Conservation (phyloP, 2,329 filamentous ascomycete genomes). For the Aspergillus glaucus region DNA sequence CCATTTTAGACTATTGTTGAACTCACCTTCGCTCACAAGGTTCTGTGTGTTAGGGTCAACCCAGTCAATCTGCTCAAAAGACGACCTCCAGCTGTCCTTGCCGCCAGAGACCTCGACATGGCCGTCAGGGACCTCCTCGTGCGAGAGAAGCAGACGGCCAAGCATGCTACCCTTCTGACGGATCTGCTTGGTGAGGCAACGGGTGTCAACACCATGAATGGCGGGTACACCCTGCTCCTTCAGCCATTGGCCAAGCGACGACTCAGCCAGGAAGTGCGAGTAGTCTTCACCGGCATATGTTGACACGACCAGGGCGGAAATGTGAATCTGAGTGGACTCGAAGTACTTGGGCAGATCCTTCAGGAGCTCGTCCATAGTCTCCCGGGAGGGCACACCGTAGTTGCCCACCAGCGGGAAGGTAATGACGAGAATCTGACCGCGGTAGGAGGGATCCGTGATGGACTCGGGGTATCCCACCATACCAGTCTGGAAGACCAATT, state of each 20-base stretch:
- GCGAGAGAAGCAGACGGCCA: conserved; percentile 76
- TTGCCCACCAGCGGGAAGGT: conserved; percentile 95
- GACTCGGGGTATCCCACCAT: conserved; percentile 99
- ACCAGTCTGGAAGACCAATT: conserved; percentile 98
- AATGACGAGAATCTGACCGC: conserved; percentile 90
- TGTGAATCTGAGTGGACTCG: conserved; percentile 86
- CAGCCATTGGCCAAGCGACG: conserved; percentile 88
- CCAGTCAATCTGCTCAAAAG: conserved; percentile 81
- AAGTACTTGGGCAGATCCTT: conserved; percentile 86
- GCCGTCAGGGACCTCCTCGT: conserved; percentile 38
- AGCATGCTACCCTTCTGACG: conserved; percentile 94
- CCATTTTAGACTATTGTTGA: neutral
- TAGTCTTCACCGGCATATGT: conserved; percentile 92
- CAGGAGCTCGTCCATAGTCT: conserved; percentile 76
- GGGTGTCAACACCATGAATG: conserved; percentile 91
- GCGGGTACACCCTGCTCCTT: conserved; percentile 93
- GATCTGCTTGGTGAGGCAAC: conserved; percentile 89
- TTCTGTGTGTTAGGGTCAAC: conserved; percentile 88
- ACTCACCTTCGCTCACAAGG: conserved; percentile 85
- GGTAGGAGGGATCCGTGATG: conserved; percentile 80
- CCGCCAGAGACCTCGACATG: conserved; percentile 28
- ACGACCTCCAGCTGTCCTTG: conserved; percentile 43
- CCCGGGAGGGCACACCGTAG: conserved; percentile 89
- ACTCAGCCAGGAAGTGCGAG: conserved; percentile 86
- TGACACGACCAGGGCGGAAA: conserved; percentile 83